A percentile compares a stretch with the other conserved stretches of the same genome.
Evolutionary conservation across 495 filamentous ascomycete genomes (phyloP).

Genomic region (Trichoderma orchidacearum): DNA sequence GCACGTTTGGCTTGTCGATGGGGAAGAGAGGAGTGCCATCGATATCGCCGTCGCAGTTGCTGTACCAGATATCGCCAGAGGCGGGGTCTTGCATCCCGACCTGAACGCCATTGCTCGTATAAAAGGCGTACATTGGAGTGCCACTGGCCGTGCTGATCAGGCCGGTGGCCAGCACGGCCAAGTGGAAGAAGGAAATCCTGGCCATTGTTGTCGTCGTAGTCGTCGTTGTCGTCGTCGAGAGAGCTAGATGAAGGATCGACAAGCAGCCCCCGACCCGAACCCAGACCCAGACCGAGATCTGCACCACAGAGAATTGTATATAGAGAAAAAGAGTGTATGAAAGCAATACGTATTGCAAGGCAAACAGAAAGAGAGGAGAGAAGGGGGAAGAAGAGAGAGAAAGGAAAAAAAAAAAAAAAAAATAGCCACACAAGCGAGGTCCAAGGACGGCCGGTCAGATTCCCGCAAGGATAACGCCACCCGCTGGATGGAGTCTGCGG

Average conservation of each 20-base stretch:
- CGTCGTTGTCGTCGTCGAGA: too few relatives aligned
- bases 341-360: too few relatives aligned
- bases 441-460: neutral
- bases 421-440: neutral
- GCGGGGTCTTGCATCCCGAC: constrained; percentile 20
- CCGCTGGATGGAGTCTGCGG: neutral
- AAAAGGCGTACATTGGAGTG: constrained; percentile 12
- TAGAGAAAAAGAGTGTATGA: too few relatives aligned
- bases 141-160: constrained; percentile 17
- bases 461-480: neutral
- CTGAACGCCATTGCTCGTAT: constrained; percentile 15
- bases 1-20: constrained; percentile 7
- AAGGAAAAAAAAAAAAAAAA: neutral
- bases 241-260: too few relatives aligned
- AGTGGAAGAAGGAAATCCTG: neutral
- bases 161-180: constrained; percentile 9
- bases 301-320: too few relatives aligned
- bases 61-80: constrained; percentile 19
- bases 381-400: neutral
- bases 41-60: constrained; percentile 15
- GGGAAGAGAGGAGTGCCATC: constrained; percentile 12
- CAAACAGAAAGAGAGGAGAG: neutral
- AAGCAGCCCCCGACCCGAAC: too few relatives aligned
- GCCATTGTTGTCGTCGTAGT: neutral
- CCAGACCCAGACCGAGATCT: neutral